Conservation (phyloP, 805 yeast genomes). For the Jamesozyma lodderae region DNA sequence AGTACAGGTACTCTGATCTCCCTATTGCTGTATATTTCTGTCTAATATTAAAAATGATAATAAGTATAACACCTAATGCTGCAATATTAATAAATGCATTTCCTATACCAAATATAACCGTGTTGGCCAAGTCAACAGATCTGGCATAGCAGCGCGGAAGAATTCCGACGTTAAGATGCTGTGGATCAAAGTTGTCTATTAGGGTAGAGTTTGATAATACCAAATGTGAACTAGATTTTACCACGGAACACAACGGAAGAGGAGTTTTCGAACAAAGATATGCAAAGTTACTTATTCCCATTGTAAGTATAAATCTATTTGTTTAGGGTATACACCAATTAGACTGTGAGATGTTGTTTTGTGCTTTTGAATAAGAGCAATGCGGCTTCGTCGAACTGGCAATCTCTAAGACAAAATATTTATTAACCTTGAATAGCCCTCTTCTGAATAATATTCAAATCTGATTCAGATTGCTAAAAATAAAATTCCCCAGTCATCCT, state of each 20-base stretch:
- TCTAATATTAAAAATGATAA: constrained; percentile 69
- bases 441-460: no score
- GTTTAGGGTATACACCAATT: no score
- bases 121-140: constrained; percentile 80
- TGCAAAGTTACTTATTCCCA: constrained; percentile 26
- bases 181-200: constrained; percentile 15
- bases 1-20: constrained; percentile 71
- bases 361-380: no score
- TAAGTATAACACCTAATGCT: constrained; percentile 51
- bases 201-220: constrained; percentile 18
- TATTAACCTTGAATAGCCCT: no score
- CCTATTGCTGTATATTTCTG: constrained; percentile 93
- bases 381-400: no score
- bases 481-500: no score
- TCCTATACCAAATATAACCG: constrained; percentile 82
- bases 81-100: constrained; percentile 80
- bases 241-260: constrained; percentile 70
- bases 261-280: constrained; percentile 57
- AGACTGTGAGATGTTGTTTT: no score
- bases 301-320: no score
- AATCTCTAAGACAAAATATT: no score
- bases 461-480: no score
- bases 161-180: constrained; percentile 46
- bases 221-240: constrained; percentile 41
- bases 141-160: constrained; percentile 77